Percentiles rank a stretch among this genome's conserved stretches.
These are phyloP conservation scores for Tolypocladium nubicola DNA, from an alignment of 2,329 filamentous ascomycete species.

Conservation along the genomic window DNA sequence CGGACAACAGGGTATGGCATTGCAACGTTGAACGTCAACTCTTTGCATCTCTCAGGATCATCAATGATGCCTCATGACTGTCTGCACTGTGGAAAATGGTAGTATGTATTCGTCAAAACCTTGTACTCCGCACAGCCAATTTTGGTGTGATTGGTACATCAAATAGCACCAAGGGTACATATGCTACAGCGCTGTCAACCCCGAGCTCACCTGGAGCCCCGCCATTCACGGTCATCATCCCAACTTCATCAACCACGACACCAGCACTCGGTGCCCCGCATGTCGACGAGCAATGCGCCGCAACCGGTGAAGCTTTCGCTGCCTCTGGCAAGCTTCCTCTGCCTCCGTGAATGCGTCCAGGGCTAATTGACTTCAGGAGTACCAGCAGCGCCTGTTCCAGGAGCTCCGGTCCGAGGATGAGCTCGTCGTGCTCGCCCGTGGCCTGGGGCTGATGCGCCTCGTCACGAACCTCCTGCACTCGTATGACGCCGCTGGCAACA, in stretches of 20 bases:
- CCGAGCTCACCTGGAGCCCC: not conserved
- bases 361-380: conserved; percentile 44
- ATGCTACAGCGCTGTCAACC: not conserved
- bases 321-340: conserved; percentile 30
- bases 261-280: conserved; percentile 18
- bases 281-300: conserved; percentile 43
- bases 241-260: not conserved
- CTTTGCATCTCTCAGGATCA: no score
- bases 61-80: no score
- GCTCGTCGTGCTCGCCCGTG: conserved; percentile 82
- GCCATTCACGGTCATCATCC: not conserved
- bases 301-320: conserved; percentile 74
- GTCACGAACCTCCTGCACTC: conserved; percentile 95
- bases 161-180: no score
- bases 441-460: conserved; percentile 82
- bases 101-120: no score
- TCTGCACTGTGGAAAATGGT: no score
- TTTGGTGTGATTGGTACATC: no score
- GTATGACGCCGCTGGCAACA: conserved; percentile 92
- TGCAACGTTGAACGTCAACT: no score
- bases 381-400: conserved; percentile 91
- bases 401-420: conserved; percentile 86
- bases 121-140: no score
- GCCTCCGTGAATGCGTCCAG: not conserved
- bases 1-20: no score